Percentiles rank a stretch among this genome's conserved stretches.
Evolutionary conservation across 345 rosid species (phyloP).

Genomic region (Sapria himalayana): DNA sequence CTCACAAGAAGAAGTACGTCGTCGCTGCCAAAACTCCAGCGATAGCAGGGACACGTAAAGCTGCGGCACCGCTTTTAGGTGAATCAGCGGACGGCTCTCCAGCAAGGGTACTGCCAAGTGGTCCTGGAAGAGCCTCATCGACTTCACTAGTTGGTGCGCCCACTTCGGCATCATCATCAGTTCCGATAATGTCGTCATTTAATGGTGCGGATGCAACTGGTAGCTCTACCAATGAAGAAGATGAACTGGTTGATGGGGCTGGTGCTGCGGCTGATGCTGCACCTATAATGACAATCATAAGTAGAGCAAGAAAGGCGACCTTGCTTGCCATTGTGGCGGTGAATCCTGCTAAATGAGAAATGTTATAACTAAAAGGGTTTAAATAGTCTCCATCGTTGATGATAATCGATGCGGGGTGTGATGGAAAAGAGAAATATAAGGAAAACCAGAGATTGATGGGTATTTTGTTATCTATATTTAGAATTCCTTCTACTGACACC

Average conservation of each 20-base stretch:
- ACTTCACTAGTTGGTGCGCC: neutral
- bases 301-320: slow-evolving; percentile 5
- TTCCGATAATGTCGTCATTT: no score
- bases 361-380: no score
- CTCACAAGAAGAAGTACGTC: slow-evolving; percentile 1
- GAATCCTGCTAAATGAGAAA: no score
- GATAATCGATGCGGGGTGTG: no score
- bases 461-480: no score
- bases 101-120: neutral
- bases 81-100: slow-evolving; percentile 1
- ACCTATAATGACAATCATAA: slow-evolving; percentile 6
- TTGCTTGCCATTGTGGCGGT: slow-evolving; percentile 10
- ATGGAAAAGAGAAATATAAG: no score
- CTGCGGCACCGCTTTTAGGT: neutral
- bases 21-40: neutral
- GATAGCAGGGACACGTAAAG: neutral
- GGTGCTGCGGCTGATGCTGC: slow-evolving; percentile 3
- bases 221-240: no score
- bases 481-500: no score
- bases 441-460: no score
- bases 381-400: no score
- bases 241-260: neutral
- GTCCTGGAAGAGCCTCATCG: neutral
- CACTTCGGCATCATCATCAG: neutral
- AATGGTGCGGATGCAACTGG: no score